Percentiles rank a stretch among this genome's conserved stretches.
These are phyloP conservation scores for Diplogelasinospora grovesii DNA, from an alignment of 495 filamentous ascomycete genomes.

Conservation along the genomic window DNA sequence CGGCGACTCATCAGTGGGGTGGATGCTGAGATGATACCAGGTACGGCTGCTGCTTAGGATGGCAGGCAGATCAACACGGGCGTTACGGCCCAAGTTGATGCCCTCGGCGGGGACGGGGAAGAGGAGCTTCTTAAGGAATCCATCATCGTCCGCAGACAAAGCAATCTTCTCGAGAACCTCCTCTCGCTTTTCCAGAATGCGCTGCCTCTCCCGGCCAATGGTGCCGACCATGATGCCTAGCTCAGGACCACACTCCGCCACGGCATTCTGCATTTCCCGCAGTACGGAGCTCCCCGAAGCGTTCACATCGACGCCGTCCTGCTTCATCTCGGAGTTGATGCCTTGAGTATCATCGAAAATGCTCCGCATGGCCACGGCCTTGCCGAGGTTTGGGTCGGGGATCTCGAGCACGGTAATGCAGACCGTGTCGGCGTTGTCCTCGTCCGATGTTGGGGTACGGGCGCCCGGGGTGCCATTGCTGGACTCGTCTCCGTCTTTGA, in stretches of 20 bases:
- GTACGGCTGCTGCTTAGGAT: constrained; percentile 73
- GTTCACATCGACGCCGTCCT: constrained; percentile 74
- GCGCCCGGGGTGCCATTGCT: constrained; percentile 50
- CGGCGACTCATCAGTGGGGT: constrained; percentile 83
- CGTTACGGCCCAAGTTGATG: constrained; percentile 62
- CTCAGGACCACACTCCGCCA: constrained; percentile 72
- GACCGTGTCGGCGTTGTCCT: constrained; percentile 73
- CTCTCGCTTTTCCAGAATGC: constrained; percentile 73
- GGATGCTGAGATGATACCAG: constrained; percentile 91
- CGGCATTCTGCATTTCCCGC: constrained; percentile 75
- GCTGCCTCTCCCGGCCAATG: constrained; percentile 63
- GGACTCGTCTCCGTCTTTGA: constrained; percentile 55
- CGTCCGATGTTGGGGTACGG: constrained; percentile 54
- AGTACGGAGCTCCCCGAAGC: constrained; percentile 68
- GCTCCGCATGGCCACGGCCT: constrained; percentile 75
- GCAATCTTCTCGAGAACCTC: constrained; percentile 79
- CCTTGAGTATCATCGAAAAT: constrained; percentile 89
- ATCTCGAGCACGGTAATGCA: constrained; percentile 85
- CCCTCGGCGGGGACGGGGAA: constrained; percentile 72
- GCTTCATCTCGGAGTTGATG: constrained; percentile 95
- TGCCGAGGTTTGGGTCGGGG: constrained; percentile 70
- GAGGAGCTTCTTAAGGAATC: constrained; percentile 76
- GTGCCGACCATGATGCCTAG: constrained; percentile 67
- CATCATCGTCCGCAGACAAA: constrained; percentile 70
- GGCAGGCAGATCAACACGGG: constrained; percentile 65